A percentile compares a stretch with the other conserved stretches of the same genome.
Evolutionary conservation across 1,284 basidiomycete species (phyloP).

Genomic region (Golubevia pallescens): DNA sequence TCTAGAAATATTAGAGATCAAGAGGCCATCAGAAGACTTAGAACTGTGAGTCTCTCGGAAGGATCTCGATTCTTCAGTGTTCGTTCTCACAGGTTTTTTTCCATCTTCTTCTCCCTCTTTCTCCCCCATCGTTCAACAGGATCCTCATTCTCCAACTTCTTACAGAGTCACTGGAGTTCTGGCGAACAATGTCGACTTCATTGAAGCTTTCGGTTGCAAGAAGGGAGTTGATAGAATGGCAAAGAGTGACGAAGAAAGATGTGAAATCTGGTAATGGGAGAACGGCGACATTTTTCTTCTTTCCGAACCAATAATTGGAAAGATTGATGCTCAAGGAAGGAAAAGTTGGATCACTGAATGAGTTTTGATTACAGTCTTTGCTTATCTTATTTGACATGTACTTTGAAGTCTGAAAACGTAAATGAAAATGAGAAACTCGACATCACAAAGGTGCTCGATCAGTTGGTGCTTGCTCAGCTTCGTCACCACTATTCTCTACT

Average conservation of each 20-base stretch:
- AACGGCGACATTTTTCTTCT: background rate
- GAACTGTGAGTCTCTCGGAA: conserved; percentile 17
- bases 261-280: conserved; percentile 49
- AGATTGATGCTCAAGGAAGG: no score
- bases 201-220: conserved; percentile 50
- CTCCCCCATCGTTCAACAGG: conserved; percentile 7
- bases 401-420: no score
- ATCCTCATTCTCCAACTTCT: conserved; percentile 57
- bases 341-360: no score
- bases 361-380: no score
- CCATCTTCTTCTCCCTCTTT: background rate
- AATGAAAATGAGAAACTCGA: no score
- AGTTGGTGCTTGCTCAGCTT: no score
- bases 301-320: no score
- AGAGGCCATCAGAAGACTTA: conserved; percentile 44
- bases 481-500: no score
- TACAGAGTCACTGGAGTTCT: conserved; percentile 51
- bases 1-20: conserved; percentile 42
- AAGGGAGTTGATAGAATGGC: conserved; percentile 48
- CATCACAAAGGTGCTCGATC: no score
- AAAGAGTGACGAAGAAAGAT: conserved; percentile 28
- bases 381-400: no score
- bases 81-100: background rate
- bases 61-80: background rate
- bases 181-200: conserved; percentile 46